Evolutionary conservation across 345 rosid genomes (phyloP).

Genomic region (Dipteronia sinensis): DNA sequence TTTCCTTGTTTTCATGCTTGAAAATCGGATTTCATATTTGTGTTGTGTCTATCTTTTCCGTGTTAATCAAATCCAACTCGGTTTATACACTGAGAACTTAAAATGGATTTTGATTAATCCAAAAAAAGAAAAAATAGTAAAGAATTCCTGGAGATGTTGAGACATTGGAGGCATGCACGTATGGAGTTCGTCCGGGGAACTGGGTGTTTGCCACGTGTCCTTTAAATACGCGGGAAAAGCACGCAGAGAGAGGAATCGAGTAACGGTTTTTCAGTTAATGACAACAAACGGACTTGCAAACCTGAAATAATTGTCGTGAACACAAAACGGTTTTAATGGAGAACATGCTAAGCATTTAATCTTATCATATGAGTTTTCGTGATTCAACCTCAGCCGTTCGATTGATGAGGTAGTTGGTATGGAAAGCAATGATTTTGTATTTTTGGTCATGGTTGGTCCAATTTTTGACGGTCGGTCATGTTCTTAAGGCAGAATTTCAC

Average conservation of each 20-base stretch:
- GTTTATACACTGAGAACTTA: neutral
- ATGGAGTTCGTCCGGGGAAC: neutral
- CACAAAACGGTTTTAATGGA: neutral
- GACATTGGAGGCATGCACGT: neutral
- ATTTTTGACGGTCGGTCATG: too few relatives aligned
- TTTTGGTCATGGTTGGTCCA: too few relatives aligned
- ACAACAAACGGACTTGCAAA: neutral
- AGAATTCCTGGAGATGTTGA: neutral
- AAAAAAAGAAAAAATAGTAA: neutral
- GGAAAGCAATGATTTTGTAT: too few relatives aligned
- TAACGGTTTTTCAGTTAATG: neutral
- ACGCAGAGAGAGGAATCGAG: neutral
- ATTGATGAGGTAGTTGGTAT: neutral
- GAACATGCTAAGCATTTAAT: neutral
- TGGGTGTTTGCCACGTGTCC: slow-evolving; percentile 17
- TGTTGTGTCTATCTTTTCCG: neutral
- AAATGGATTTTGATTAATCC: neutral
- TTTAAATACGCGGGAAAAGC: neutral
- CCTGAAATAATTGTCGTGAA: too few relatives aligned
- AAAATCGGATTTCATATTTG: slow-evolving; percentile 21
- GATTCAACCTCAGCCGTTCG: neutral
- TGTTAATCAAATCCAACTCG: neutral
- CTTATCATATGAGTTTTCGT: neutral
- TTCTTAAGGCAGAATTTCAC: too few relatives aligned
- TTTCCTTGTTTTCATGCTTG: slow-evolving; percentile 23